Evolutionary conservation across 2,329 filamentous ascomycete species (phyloP), one percentile per base, ranked within the genome.

Genomic region (Rutstroemia sp.): DNA sequence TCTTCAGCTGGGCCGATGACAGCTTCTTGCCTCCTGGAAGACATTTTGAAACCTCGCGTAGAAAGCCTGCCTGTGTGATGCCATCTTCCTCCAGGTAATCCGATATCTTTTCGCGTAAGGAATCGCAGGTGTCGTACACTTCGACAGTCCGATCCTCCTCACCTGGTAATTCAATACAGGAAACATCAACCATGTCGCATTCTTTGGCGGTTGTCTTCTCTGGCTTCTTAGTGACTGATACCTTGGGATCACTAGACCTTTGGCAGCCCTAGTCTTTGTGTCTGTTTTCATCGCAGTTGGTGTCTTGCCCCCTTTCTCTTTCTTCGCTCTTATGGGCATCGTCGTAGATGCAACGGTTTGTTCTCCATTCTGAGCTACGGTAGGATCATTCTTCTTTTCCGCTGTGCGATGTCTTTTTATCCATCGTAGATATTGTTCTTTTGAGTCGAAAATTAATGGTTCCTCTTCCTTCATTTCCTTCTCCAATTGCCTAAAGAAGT

Each of bases 81-180:
- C 70, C 70, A 0, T 73, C 70, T 48, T 75, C 70, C 14, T 69
- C 65, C 7, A 84, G 69, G 58, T 78, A 69, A 1, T 73, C 73
- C 21, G 72, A 71, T 62, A 83, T 81, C 70, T 84, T 83, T 65
- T 72, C 74, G 46, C 81, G 76, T 16, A 84, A 67, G 49, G 79
- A 78, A 60, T 83, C 76, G 68, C 80, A 84, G 5, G 76, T 79
- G 60, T 84, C 79, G 63, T 71, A 83, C 34, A 84, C 70, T 0
- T 70, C 68, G 4, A 83, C 78, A 0, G 56, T 62, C 40, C 73
- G 71, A 1, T 67, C 63, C 0, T 73, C 73, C 64, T 84, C 80
- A 7, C 76, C 75, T 0, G 70, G 67, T 0, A 83, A 70, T 8
- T 27, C 25, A 2, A 27, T 27, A 27, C 25, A 7, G 8, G 63